Evolutionary conservation across 2,329 filamentous ascomycete species (phyloP).

Genomic region (Balansia obtecta): DNA sequence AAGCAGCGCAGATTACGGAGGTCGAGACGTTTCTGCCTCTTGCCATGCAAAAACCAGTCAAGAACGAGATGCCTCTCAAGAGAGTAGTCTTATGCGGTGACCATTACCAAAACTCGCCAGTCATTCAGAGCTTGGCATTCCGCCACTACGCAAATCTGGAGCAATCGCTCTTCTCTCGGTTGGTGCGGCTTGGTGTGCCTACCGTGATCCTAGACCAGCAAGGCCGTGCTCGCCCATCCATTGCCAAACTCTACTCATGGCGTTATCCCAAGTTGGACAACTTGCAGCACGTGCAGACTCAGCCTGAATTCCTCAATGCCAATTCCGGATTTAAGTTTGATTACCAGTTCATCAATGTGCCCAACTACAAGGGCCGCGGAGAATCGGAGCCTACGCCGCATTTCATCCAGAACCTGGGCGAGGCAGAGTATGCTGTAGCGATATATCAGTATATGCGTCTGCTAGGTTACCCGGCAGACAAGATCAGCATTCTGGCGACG

Average conservation of each 20-base stretch:
- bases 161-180: constrained; percentile 84
- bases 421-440: constrained; percentile 93
- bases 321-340: constrained; percentile 91
- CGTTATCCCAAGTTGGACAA: constrained; percentile 73
- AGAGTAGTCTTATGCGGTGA: constrained; percentile 88
- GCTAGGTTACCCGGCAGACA: constrained; percentile 72
- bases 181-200: constrained; percentile 87
- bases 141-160: constrained; percentile 92
- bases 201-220: constrained; percentile 84
- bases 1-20: constrained; percentile 95
- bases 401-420: constrained; percentile 91
- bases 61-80: constrained; percentile 65
- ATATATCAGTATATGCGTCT: constrained; percentile 96
- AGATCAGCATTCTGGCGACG: constrained; percentile 82
- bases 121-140: constrained; percentile 90
- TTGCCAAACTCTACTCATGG: constrained; percentile 88
- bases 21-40: constrained; percentile 94
- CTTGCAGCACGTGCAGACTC: constrained; percentile 58
- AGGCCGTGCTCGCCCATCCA: constrained; percentile 75
- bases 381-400: constrained; percentile 86
- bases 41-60: constrained; percentile 72
- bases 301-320: constrained; percentile 61
- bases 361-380: constrained; percentile 80
- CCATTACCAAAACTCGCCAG: constrained; percentile 90
- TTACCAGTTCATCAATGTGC: constrained; percentile 93